Percentiles rank a stretch among this genome's conserved stretches.
Conservation (phyloP, 2,329 filamentous ascomycete species). For the Hypoxylon sp. region DNA sequence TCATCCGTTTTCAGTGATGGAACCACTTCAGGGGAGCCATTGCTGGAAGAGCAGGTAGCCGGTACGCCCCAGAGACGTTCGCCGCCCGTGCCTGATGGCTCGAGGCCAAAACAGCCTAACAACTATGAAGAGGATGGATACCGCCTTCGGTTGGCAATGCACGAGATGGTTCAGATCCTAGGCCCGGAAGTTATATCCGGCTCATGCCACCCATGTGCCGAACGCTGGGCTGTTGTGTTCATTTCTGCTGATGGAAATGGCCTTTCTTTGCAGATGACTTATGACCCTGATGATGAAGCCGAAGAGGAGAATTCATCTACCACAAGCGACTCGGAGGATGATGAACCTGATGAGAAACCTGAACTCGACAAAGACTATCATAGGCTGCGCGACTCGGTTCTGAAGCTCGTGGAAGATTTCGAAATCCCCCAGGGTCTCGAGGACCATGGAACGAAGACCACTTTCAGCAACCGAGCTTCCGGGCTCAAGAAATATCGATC, state of each 20-base stretch:
- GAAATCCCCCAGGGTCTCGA: slow-evolving; percentile 77
- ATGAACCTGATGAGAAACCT: slow-evolving; percentile 65
- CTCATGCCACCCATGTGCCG: slow-evolving; percentile 79
- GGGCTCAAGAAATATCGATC: slow-evolving; percentile 67
- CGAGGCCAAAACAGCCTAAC: slow-evolving; percentile 54
- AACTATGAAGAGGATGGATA: slow-evolving; percentile 72
- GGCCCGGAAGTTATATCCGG: slow-evolving; percentile 72
- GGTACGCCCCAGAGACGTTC: slow-evolving; percentile 64
- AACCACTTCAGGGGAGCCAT: slow-evolving; percentile 70
- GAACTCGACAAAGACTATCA: slow-evolving; percentile 83
- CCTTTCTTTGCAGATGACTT: slow-evolving; percentile 76
- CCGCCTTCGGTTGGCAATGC: slow-evolving; percentile 71
- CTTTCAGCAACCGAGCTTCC: slow-evolving; percentile 76
- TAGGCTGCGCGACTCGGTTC: slow-evolving; percentile 79
- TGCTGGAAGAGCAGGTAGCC: slow-evolving; percentile 63
- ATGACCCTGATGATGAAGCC: slow-evolving; percentile 71
- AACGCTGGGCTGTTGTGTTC: slow-evolving; percentile 84
- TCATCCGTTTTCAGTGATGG: slow-evolving; percentile 77
- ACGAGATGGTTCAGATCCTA: slow-evolving; percentile 74
- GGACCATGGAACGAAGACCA: slow-evolving; percentile 65
- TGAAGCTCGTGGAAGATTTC: slow-evolving; percentile 83
- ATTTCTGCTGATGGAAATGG: slow-evolving; percentile 76
- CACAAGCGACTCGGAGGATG: slow-evolving; percentile 68
- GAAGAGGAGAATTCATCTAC: slow-evolving; percentile 71
- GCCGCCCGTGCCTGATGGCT: slow-evolving; percentile 57